Evolutionary conservation across 2,329 filamentous ascomycete genomes (phyloP), one percentile per base, ranked within the genome.

Genomic region (Drechslerella coelobrocha): DNA sequence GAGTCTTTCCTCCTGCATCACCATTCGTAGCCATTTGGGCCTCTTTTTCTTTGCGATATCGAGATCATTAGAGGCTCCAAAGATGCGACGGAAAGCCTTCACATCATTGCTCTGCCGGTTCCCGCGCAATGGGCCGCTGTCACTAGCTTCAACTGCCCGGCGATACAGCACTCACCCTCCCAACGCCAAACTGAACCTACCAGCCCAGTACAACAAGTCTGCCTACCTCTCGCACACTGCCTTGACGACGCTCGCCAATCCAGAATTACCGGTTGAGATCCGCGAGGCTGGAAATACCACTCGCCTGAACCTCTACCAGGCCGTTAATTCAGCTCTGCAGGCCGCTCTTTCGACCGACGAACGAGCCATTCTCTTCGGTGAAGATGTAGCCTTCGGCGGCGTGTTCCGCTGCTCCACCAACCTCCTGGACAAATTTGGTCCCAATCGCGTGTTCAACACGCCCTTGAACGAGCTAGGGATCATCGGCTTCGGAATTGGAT

Each of bases 341-440:
- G 90, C 89, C 68, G 91, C 93, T 23, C 84, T 99, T 26, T 86
- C 89, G 14, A 86, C 88, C 34, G 92, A 97, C 76, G 91, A 96
- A 73, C 87, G 88, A 17, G 91, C 96, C 21, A 82, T 97, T 62
- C 84, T 99, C 8, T 99, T 99, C 76, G 94, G 94, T 43, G 94
- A 99, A 79, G 94, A 99, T 78, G 92, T 99, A 6, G 91, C 94
- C 12, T 99, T 99, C 76, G 94, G 94, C 43, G 94, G 94, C 59
- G 94, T 99, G 14, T 99, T 99, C 77, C 86, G 94, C 62, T 97
- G 92, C 80, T 93, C 91, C 29, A 93, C 94, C 87, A 91, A 92
- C 75, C 84, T 99, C 14, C 87, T 91, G 29, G 89, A 92, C 72
- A 91, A 91, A 61, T 96, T 94, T 78, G 94, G 94, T 7, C 84